Evolutionary conservation across 2,329 filamentous ascomycete genomes (phyloP), one percentile per base, ranked within the genome.

Genomic region (Alternaria sp.): DNA sequence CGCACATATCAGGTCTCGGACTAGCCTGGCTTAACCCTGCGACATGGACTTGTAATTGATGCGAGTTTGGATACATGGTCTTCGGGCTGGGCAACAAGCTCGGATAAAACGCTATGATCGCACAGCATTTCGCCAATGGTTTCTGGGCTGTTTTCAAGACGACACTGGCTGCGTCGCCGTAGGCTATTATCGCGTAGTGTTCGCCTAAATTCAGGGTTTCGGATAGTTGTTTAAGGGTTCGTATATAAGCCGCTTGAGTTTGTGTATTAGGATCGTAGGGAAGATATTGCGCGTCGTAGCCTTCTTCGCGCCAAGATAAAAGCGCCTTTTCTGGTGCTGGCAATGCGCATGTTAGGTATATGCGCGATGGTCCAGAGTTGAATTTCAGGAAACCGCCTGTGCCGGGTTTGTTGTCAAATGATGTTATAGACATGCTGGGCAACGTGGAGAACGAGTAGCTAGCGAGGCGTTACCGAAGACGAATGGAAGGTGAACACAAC

Each of bases 91-190:
- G 76, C 14, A 82, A 68, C 6, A 67, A 30, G 5, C 75, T 69
- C 0, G 81, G 81, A 60, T 83, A 83, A 68, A 81, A 83, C 3
- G 75, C 76, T 26, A 82, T 68, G 5, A 83, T 71, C 1, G 79
- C 78, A 54, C 70, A 73, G 61, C 78, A 76, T 54, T 79, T 77
- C 6, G 77, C 71, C 53, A 81, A 67, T 0, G 81, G 79, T 57
- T 82, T 81, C 53, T 74, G 69, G n/a, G 77, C 75, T 14, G 70
- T 69, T 49, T 78, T 76, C n/a, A 83, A 73, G 30, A 77, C 77
- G 22, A 74, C 63, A 32, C 74, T 73, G 4, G 81, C 81, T 6
- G 81, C 81, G 24, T 74, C 70, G 20, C 78, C 79, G 64, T 79
- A 83, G 14, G 80, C 78, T 57, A 78, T 61, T 11, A 78, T 60